Evolutionary conservation across 78 protist genomes (phyloP).

Genomic region (Reticulomyxa filosa): DNA sequence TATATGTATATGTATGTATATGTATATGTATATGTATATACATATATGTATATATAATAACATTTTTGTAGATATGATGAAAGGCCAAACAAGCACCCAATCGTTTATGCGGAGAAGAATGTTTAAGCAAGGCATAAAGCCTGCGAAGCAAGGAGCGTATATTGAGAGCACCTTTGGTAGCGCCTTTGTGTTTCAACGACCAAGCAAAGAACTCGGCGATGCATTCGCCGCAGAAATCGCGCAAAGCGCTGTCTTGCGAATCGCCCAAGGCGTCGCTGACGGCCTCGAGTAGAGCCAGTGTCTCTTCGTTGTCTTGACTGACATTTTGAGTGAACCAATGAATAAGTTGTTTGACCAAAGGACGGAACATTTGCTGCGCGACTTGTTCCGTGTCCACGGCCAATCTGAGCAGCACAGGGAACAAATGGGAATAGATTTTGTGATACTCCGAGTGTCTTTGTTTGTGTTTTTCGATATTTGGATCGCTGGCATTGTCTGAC

Average conservation of each 20-base stretch:
- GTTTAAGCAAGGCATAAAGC: not conserved
- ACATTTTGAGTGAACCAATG: not conserved
- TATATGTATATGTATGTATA: not conserved
- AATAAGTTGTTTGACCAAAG: not conserved
- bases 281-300: not conserved
- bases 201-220: slow-evolving; percentile 1
- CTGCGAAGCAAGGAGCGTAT: not conserved
- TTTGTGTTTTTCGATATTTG: not conserved
- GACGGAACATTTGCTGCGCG: slow-evolving; percentile 1
- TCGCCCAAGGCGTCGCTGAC: not conserved
- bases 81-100: not conserved
- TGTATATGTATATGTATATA: not conserved
- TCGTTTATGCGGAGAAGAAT: not conserved
- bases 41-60: not conserved
- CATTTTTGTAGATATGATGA: not conserved
- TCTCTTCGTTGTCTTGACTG: not conserved
- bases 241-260: not conserved
- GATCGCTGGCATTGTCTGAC: not conserved
- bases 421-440: not conserved
- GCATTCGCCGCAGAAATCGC: not conserved
- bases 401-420: not conserved
- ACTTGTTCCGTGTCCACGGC: not conserved
- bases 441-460: not conserved
- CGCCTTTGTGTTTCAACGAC: slow-evolving; percentile 1
- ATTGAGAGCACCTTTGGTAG: not conserved